Evolutionary conservation across 2,329 filamentous ascomycete species (phyloP).

Genomic region (Cladobotryum mycophilum): DNA sequence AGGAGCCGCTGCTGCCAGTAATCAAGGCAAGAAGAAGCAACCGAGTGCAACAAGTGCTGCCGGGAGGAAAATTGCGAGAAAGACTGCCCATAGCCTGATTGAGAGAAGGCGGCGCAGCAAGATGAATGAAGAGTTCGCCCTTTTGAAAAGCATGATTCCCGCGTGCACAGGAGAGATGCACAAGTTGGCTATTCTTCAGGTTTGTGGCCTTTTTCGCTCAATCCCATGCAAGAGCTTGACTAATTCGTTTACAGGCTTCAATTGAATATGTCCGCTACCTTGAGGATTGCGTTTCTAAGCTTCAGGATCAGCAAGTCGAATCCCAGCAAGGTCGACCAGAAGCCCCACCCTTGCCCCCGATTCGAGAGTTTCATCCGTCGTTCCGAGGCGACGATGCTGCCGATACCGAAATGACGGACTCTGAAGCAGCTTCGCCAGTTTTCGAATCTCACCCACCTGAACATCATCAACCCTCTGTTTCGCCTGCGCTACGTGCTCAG

Average conservation of each 20-base stretch:
- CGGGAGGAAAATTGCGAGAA: slow-evolving; percentile 89
- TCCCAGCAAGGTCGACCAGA: slow-evolving; percentile 22
- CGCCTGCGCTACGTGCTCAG: slow-evolving; percentile 45
- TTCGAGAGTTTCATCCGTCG: slow-evolving; percentile 34
- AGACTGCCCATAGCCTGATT: slow-evolving; percentile 93
- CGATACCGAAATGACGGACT: slow-evolving; percentile 58
- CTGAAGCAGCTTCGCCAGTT: slow-evolving; percentile 43
- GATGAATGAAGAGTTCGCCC: slow-evolving; percentile 97
- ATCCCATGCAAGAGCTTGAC: not conserved
- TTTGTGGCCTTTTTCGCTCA: slow-evolving; percentile 34
- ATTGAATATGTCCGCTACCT: slow-evolving; percentile 96
- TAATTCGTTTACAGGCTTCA: slow-evolving; percentile 57
- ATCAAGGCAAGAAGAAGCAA: slow-evolving; percentile 66
- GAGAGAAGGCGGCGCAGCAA: slow-evolving; percentile 85
- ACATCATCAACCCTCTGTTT: slow-evolving; percentile 41
- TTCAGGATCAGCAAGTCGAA: slow-evolving; percentile 56
- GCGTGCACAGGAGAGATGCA: slow-evolving; percentile 98
- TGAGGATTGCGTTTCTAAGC: slow-evolving; percentile 75
- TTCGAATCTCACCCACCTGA: slow-evolving; percentile 34
- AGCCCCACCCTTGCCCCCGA: slow-evolving; percentile 28
- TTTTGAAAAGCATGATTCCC: slow-evolving; percentile 91
- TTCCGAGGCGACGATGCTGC: slow-evolving; percentile 34
- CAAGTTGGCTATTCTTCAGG: slow-evolving; percentile 91
- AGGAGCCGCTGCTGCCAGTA: slow-evolving; percentile 18
- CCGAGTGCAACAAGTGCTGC: slow-evolving; percentile 71